Evolutionary conservation across 495 filamentous ascomycete species (phyloP), one percentile per base, ranked within the genome.

Genomic region (Usnea hakonensis): DNA sequence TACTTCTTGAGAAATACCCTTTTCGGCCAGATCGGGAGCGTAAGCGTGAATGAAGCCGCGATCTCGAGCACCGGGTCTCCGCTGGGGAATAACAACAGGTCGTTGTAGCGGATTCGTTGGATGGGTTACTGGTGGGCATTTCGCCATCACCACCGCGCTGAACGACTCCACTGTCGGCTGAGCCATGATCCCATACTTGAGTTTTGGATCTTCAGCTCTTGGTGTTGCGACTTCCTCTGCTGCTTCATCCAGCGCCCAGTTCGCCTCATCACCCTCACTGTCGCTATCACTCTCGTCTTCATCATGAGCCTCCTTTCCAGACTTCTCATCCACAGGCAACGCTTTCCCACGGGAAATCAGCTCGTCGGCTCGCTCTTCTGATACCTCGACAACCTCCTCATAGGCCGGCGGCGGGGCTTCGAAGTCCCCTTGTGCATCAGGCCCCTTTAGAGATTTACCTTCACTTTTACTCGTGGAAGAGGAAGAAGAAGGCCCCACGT

Each of bases 11-110:
- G 70, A 64, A 32, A 80, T 77, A 10, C 70, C 75, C 54, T 66
- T 72, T 7, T 70, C 63, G 48, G 65, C 66, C 10, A 79, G 60
- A 26, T 67, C 70, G 9, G 76, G 76, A 19, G 75, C 65, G 58
- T 79, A 79, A 1, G 76, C 73, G 30, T 70, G 68, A 50, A 72
- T 68, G 65, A 77, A 78, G 10, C 72, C 72, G 11, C 71, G 69
- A 7, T 55, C 58, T 36, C 69, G 71, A 17, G 59, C 54, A 36
- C 66, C 68, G 36, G 71, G 69, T 53, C 67, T 61, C 23, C 70
- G 66, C 60, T 73, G 71, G 1, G 69, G 64, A n/a, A 71, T 65
- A 23, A 73, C 64, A 13, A 70, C 68, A 37, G 67, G 68, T 52
- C 55, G 58, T 32, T 60, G 28, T 33, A 70, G 30, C 38, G 52